Evolutionary conservation across 176 grass and related monocot species (phyloP).

Genomic region (Themeda triandra): DNA sequence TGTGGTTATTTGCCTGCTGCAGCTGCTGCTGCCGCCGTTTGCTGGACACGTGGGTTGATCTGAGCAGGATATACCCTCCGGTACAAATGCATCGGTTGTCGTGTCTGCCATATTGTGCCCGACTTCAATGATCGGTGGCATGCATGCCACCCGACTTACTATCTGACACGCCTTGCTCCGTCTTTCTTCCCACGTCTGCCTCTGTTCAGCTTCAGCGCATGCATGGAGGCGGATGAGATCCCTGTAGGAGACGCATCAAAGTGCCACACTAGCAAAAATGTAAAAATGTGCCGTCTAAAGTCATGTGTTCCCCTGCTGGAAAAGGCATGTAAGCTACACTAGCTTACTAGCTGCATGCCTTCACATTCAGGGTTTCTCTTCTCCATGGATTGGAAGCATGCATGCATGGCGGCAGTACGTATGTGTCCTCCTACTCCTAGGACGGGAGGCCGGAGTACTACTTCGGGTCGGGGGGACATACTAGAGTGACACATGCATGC

Average conservation of each 20-base stretch:
- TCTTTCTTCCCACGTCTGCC: no score
- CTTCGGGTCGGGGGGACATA: neutral
- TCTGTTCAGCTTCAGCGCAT: neutral
- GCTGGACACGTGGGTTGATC: constrained; percentile 12
- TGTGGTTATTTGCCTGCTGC: no score
- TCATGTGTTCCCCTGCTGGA: constrained; percentile 46
- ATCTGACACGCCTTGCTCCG: neutral
- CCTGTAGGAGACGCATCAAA: neutral
- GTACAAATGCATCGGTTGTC: constrained; percentile 1
- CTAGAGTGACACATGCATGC: no score
- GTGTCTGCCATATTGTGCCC: constrained; percentile 28
- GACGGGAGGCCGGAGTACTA: neutral
- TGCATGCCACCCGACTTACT: constrained; percentile 29
- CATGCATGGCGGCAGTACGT: constrained; percentile 6
- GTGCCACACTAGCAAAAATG: constrained; percentile 23
- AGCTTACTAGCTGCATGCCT: neutral
- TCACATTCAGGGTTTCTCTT: neutral
- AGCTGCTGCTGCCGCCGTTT: neutral
- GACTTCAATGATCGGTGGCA: constrained; percentile 42
- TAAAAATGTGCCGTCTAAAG: constrained; percentile 42
- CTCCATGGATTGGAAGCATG: neutral
- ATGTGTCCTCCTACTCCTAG: neutral
- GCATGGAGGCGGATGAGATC: neutral
- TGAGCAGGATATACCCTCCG: constrained; percentile 20
- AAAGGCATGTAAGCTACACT: constrained; percentile 33